These are phyloP conservation scores for Botryotinia convoluta DNA, from an alignment of 2,329 filamentous ascomycete genomes.

Conservation along the genomic window DNA sequence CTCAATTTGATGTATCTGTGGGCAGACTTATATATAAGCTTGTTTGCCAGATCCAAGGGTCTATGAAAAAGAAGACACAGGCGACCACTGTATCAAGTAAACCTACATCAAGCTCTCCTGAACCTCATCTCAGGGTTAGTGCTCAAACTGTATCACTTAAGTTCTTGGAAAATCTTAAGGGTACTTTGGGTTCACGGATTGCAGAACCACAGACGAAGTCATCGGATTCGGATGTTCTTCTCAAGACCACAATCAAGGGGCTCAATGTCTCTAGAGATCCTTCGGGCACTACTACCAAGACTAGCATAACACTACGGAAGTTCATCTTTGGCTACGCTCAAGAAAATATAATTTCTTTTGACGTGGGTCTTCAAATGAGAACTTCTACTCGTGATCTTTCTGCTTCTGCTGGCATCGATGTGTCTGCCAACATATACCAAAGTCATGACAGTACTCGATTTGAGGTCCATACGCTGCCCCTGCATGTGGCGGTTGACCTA, in stretches of 20 bases:
- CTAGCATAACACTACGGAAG: constrained; percentile 46
- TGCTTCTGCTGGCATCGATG: constrained; percentile 55
- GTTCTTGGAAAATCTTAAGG: constrained; percentile 38
- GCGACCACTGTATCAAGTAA: constrained; percentile 12
- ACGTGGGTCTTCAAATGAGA: constrained; percentile 55
- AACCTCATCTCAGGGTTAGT: constrained; percentile 28
- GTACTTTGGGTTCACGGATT: constrained; percentile 25
- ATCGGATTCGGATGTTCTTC: constrained; percentile 33
- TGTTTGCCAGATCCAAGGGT: constrained; percentile 30
- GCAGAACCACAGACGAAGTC: constrained; percentile 15
- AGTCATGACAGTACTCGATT: constrained; percentile 49
- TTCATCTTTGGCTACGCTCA: constrained; percentile 62
- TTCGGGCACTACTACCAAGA: constrained; percentile 27
- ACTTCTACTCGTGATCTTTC: constrained; percentile 59
- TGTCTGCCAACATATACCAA: constrained; percentile 53
- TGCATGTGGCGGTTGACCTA: constrained; percentile 74
- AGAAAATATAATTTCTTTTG: constrained; percentile 63
- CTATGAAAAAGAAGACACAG: constrained; percentile 26
- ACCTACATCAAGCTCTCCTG: constrained; percentile 13
- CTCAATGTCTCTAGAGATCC: constrained; percentile 29
- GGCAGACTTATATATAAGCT: constrained; percentile 37
- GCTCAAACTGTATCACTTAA: constrained; percentile 34
- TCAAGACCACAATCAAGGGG: constrained; percentile 34
- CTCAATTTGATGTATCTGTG: constrained; percentile 39
- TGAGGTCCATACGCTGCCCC: constrained; percentile 71